A percentile compares a stretch with the other conserved stretches of the same genome.
Conservation (phyloP, 2,329 filamentous ascomycete genomes). For the Colletotrichum sp. region DNA sequence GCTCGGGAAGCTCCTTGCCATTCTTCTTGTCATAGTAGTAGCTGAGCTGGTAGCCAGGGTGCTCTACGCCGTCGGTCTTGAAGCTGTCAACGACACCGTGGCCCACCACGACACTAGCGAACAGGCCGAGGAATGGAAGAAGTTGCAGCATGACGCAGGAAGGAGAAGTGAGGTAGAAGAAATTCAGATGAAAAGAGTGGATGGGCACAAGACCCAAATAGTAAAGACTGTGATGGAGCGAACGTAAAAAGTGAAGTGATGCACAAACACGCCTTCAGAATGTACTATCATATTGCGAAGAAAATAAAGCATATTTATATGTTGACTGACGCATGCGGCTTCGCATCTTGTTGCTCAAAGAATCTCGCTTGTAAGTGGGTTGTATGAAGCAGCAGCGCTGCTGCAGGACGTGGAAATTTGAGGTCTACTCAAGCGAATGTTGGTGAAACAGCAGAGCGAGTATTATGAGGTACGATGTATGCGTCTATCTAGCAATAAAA, state of each 20-base stretch:
- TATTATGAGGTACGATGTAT: neutral
- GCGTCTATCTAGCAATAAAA: neutral
- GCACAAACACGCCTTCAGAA: neutral
- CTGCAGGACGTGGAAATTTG: neutral
- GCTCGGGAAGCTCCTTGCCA: neutral
- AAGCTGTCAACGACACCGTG: neutral
- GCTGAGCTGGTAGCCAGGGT: neutral
- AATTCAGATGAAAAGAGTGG: neutral
- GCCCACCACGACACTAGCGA: neutral
- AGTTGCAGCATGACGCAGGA: neutral
- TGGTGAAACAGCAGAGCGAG: neutral
- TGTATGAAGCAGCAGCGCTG: neutral
- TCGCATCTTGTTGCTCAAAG: neutral
- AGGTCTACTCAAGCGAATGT: neutral
- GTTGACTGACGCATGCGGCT: neutral
- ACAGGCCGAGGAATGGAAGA: neutral
- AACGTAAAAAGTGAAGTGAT: neutral
- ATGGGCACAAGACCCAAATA: neutral
- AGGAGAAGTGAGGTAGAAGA: neutral
- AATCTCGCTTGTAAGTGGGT: neutral
- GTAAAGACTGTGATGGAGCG: neutral
- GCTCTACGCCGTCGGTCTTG: neutral
- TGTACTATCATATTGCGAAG: neutral
- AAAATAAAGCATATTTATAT: neutral
- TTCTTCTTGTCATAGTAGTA: neutral